Base-by-base conservation (phyloP, 805 yeast species). In the Candida ponderosae region DNA sequence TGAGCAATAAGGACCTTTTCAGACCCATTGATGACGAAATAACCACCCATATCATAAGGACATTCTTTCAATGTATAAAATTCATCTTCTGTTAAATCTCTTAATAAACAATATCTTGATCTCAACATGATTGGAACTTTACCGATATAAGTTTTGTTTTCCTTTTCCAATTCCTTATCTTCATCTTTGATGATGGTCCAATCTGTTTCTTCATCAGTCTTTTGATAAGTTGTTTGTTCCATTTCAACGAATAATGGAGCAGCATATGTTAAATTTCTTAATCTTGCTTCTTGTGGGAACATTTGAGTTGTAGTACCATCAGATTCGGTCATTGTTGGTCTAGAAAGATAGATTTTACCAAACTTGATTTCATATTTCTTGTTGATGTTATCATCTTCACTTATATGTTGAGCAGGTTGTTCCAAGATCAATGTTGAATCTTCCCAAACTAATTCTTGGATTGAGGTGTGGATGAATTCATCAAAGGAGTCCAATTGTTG, bases 11-110 rank as follows among this genome's bases (percentile, higher is more conserved):
- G 70, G 39, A 93, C 99, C 62, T 93, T 93, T 61, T 93, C 99
- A 17, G 97, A 87, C 53, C 99, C 99, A 66, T 93, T 93, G 57
- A 93, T 93, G 50, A 93, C 89, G 59, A 93, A 93, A 63, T 93
- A 93, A 44, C 99, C 99, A 62, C 99, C 99, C 94, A 93, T 95
- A 72, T 93, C 99, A 63, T 86, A 93, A 24, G 98, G 98, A 66
- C 99, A 93, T 65, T 93, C 99, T 63, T 93, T 89, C 57, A 93
- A 75, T 52, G 88, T 95, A 64, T 89, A 93, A 54, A 89, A 76
- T 63, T 93, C 98, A 49, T 85, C 87, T 51, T 93, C 97, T 8
- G 86, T 79, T 48, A 93, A 73, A 43, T 85, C 95, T 55, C 87
- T 76, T 53, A 93, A 73, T 67, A 89, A 79, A 76, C 99, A 93